Evolutionary conservation across 208 protist genomes (phyloP).

Genomic region (Trypanosoma mega): DNA sequence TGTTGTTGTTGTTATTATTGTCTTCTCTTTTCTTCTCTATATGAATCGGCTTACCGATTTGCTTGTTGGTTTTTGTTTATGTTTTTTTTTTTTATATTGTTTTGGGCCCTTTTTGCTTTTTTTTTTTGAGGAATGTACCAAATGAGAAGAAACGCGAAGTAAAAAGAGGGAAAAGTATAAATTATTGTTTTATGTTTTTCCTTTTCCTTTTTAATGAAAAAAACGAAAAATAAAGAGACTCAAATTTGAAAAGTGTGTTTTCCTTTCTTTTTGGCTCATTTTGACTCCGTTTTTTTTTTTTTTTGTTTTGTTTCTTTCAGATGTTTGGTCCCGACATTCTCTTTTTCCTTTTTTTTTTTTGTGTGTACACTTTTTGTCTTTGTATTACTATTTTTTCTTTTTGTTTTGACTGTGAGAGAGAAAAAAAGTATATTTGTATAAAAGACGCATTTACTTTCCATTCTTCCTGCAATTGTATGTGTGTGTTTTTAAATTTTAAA

Average conservation of each 20-base stretch:
- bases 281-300: slow-evolving; percentile 4
- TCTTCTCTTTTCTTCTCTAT: slow-evolving; percentile 1
- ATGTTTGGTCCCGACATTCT: neutral
- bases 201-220: neutral
- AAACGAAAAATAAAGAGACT: neutral
- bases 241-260: neutral
- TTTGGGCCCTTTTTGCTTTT: slow-evolving; percentile 12
- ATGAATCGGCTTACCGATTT: too few species aligned
- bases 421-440: slow-evolving; percentile 6
- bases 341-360: slow-evolving; percentile 13
- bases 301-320: neutral
- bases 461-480: neutral
- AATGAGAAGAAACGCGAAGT: slow-evolving; percentile 4
- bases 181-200: neutral
- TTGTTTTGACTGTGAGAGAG: slow-evolving; percentile 8
- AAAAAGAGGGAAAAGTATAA: neutral
- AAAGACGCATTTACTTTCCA: too few species aligned
- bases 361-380: slow-evolving; percentile 1
- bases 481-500: neutral
- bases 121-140: slow-evolving; percentile 11
- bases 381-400: slow-evolving; percentile 1
- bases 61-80: neutral
- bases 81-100: slow-evolving; percentile 19
- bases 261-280: neutral
- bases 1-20: slow-evolving; percentile 7